phyloP scores from a whole-genome alignment of 257 asterid genomes.

The Ehretia macrophylla region DNA sequence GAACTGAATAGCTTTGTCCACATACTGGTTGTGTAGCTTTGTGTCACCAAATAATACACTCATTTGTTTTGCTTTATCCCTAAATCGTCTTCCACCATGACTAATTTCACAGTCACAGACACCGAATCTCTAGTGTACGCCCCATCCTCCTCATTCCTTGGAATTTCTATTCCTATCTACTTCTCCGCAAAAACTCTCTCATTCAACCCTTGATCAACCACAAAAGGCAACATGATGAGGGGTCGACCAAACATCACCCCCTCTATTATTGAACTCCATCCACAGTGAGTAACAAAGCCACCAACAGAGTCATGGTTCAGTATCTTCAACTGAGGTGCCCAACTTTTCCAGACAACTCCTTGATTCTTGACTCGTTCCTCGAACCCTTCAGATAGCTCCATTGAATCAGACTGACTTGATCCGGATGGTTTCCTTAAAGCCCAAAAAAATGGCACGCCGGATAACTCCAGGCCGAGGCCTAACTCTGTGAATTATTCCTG shows the following conservation, averaged over 20 bases:
- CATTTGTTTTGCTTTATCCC: constrained; percentile 12
- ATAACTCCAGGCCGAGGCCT: constrained; percentile 28
- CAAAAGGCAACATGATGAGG: constrained; percentile 22
- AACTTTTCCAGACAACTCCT: constrained; percentile 20
- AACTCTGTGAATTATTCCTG: constrained; percentile 18
- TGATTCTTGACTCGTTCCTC: constrained; percentile 21
- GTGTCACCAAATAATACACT: constrained; percentile 8
- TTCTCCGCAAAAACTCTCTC: constrained; percentile 24
- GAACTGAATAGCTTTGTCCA: neutral
- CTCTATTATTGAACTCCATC: constrained; percentile 32
- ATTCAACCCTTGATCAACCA: constrained; percentile 28
- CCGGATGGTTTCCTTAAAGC: constrained; percentile 17
- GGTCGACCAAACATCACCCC: constrained; percentile 20
- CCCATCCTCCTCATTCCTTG: constrained; percentile 16
- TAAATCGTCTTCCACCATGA: constrained; percentile 12
- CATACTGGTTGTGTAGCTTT: too few species aligned
- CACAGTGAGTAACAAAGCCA: constrained; percentile 26
- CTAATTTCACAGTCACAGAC: constrained; percentile 12
- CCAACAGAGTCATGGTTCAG: constrained; percentile 27
- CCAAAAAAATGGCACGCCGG: constrained; percentile 30
- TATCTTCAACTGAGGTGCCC: constrained; percentile 32
- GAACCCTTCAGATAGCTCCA: constrained; percentile 19
- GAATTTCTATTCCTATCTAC: constrained; percentile 5
- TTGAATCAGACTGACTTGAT: neutral
- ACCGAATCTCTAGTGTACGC: constrained; percentile 15